A percentile compares a stretch with the other conserved stretches of the same genome.
Conservation (phyloP, 306 rosid species). For the Castanea mollissima region DNA sequence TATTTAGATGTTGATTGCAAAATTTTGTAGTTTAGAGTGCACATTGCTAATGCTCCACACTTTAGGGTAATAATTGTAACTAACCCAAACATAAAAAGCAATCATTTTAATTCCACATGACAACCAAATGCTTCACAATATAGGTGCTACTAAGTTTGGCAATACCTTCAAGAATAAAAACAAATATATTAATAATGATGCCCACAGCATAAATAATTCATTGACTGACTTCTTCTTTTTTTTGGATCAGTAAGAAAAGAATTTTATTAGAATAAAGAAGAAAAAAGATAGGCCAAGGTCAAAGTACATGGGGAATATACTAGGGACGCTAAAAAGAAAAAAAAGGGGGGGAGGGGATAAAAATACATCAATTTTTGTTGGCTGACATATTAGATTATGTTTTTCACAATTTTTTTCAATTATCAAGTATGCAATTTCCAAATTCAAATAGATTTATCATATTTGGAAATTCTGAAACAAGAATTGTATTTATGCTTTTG, state of each 20-base stretch:
- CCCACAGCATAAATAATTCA: background rate
- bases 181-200: background rate
- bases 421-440: background rate
- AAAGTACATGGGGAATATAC: too few relatives aligned
- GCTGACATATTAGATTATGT: background rate
- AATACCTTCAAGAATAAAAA: background rate
- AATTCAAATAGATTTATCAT: too few relatives aligned
- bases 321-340: too few relatives aligned
- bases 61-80: too few relatives aligned
- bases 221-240: background rate
- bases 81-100: too few relatives aligned
- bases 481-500: background rate
- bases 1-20: too few relatives aligned
- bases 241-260: background rate
- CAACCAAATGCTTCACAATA: background rate
- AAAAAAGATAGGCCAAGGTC: too few relatives aligned
- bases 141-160: background rate
- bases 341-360: too few relatives aligned
- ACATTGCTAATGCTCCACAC: too few relatives aligned
- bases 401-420: background rate
- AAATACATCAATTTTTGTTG: too few relatives aligned
- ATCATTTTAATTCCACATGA: background rate
- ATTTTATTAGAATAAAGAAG: too few relatives aligned
- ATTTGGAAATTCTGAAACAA: background rate
- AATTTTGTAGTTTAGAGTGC: too few relatives aligned